A percentile compares a stretch with the other conserved stretches of the same genome.
Evolutionary conservation across 75 land plant genomes (phyloP).

Genomic region (Picea sitchensis): DNA sequence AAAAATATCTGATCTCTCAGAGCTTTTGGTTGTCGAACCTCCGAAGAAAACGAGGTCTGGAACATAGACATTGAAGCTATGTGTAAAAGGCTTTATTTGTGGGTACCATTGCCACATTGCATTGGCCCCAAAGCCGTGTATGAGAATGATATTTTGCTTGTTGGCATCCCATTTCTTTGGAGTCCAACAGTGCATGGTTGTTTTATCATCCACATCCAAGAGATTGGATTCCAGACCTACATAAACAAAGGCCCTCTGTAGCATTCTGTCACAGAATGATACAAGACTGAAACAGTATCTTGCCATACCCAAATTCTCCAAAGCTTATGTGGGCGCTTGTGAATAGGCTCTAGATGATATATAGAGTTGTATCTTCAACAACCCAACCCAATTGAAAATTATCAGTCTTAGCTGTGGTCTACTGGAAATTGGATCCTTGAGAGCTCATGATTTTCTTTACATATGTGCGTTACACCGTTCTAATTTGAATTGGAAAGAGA

Average conservation of each 20-base stretch:
- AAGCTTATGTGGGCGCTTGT: neutral
- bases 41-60: conserved; percentile 90
- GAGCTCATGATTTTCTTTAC: too few species aligned
- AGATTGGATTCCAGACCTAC: conserved; percentile 46
- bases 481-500: too few species aligned
- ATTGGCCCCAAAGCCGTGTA: conserved; percentile 80
- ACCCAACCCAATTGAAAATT: too few species aligned
- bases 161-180: conserved; percentile 12
- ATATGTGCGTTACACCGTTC: too few species aligned
- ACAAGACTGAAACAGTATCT: conserved; percentile 40
- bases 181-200: conserved; percentile 66
- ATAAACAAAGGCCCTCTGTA: conserved; percentile 36
- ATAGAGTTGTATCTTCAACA: too few species aligned
- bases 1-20: conserved; percentile 53
- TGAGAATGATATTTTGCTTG: conserved; percentile 54
- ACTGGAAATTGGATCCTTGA: too few species aligned
- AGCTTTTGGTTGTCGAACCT: conserved; percentile 41
- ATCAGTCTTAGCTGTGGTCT: too few species aligned
- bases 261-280: conserved; percentile 15
- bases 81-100: conserved; percentile 42
- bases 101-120: conserved; percentile 67
- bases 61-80: conserved; percentile 53
- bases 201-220: conserved; percentile 35
- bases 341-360: too few species aligned
- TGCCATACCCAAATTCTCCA: neutral